phyloP scores from a whole-genome alignment of 2,329 filamentous ascomycete genomes.

The Akanthomyces muscarius region DNA sequence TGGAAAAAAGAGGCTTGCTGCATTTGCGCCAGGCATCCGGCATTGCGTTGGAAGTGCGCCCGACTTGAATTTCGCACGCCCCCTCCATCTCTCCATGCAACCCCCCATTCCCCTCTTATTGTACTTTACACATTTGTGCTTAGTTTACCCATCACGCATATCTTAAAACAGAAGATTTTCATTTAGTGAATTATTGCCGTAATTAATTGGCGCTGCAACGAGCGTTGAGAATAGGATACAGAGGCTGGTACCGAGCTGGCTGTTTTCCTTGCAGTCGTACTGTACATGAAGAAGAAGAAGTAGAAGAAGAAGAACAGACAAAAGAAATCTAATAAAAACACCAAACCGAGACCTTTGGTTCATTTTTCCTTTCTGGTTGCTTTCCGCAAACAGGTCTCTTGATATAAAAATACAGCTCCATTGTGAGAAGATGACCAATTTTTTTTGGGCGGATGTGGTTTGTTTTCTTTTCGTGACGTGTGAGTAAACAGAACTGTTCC shows the following conservation, averaged over 20 bases:
- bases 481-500: not conserved
- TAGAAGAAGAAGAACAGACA: not conserved
- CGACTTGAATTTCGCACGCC: constrained; percentile 7
- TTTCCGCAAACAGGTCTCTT: constrained; percentile 14
- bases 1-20: not conserved
- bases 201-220: constrained; percentile 20
- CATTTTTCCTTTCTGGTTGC: constrained; percentile 6
- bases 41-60: not conserved
- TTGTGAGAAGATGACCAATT: not conserved
- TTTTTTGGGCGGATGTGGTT: not conserved
- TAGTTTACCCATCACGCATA: not conserved
- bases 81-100: constrained; percentile 13
- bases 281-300: not conserved
- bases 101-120: constrained; percentile 17
- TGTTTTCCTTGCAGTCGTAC: constrained; percentile 2
- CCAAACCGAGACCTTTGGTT: constrained; percentile 3
- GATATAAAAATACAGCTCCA: constrained; percentile 9
- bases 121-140: not conserved
- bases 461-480: not conserved
- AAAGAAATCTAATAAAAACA: constrained; percentile 15
- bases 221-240: constrained; percentile 27
- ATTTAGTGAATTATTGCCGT: constrained; percentile 14
- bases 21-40: constrained; percentile 2
- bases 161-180: not conserved
- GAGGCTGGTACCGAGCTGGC: constrained; percentile 7